Evolutionary conservation across 805 yeast species (phyloP), one percentile per base, ranked within the genome.

Genomic region (Ogataea parapolymorpha): DNA sequence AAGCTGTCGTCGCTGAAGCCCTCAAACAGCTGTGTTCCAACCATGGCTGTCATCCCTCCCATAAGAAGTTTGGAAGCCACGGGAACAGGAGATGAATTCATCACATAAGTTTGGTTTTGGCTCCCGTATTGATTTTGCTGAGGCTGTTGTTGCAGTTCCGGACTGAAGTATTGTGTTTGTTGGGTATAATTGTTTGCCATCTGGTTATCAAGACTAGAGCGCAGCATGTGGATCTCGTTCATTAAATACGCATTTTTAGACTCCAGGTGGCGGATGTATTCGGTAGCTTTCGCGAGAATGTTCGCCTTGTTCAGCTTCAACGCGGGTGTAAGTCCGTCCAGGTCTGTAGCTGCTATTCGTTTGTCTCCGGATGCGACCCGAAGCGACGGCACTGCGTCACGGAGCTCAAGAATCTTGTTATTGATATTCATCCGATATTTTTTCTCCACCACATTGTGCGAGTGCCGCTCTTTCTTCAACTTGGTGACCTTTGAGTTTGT

Each of bases 391-490:
- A 86, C 95, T 3, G 87, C 82, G 51, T 84, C 84, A 55, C 88
- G 69, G 24, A 85, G 71, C 32, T 80, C 82, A 25, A 75, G 50
- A 34, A 85, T 84, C 59, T 80, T 82, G 39, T 82, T 70, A 54
- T 84, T 85, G 50, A 85, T 82, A 55, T 85, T 85, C 15, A 85
- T 81, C 51, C 95, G 64, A 62, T 86, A 86, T 55, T 83, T 80
- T 63, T 85, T 85, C 58, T 86, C 95, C 50, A 85, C 81, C 70
- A 83, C 78, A 55, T 85, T 85, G 63, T 85, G 95, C 6, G 86
- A 74, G 1, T 80, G 71, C 61, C 82, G 74, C 41, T 74, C 74
- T 44, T 68, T 69, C 46, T 65, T 70, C 3, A 78, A 75, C 50
- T 76, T 78, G 5, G 66, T 38, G 14, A 27, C 10, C 18, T 68